Conservation (phyloP, 2,329 filamentous ascomycete species). For the Podosphaera aphanis region DNA sequence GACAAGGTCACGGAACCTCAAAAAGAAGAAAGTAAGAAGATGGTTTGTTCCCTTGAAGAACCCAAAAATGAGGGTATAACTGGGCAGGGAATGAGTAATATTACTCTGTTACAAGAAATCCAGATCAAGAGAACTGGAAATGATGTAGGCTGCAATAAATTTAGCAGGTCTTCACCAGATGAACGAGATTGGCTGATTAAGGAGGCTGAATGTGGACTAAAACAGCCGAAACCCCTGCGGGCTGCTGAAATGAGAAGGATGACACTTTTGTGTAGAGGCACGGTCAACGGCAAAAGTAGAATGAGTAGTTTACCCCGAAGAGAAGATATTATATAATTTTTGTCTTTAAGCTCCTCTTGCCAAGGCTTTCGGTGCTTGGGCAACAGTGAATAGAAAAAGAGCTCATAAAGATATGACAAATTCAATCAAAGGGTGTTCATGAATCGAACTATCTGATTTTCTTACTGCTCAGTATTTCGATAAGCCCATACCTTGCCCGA, state of each 20-base stretch:
- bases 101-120: background rate
- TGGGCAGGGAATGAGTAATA: background rate
- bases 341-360: too few species aligned
- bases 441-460: background rate
- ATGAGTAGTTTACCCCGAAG: background rate
- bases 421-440: too few species aligned
- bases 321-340: background rate
- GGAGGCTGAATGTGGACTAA: conserved; percentile 12
- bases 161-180: conserved; percentile 1
- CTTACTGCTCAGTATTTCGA: conserved; percentile 6
- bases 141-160: background rate
- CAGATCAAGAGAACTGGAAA: background rate
- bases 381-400: too few species aligned
- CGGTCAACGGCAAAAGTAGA: conserved; percentile 2
- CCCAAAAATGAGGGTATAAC: background rate
- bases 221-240: conserved; percentile 13
- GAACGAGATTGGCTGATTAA: conserved; percentile 11
- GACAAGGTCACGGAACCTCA: background rate
- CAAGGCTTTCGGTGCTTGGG: too few species aligned
- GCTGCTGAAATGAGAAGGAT: conserved; percentile 13
- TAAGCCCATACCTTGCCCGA: conserved; percentile 53
- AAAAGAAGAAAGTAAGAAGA: too few species aligned
- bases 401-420: too few species aligned
- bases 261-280: conserved; percentile 12
- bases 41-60: too few species aligned